Evolutionary conservation across 176 grass and related monocot species (phyloP).

Genomic region (Zea mays): DNA sequence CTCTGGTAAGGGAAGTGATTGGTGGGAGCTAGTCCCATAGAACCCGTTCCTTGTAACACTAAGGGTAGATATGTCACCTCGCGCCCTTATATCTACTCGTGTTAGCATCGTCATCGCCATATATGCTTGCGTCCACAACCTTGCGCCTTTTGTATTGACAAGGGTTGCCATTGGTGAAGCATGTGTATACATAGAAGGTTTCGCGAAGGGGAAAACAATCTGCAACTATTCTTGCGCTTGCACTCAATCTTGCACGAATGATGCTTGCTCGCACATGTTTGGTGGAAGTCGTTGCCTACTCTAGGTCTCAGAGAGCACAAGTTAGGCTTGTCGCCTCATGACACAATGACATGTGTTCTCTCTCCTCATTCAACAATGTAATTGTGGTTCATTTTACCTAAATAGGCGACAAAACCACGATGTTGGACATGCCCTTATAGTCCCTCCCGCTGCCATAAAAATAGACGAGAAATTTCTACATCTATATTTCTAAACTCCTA

Average conservation of each 20-base stretch:
- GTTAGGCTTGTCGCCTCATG: background rate
- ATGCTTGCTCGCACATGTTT: background rate
- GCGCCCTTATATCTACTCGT: background rate
- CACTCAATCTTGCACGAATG: background rate
- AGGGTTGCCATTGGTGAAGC: background rate
- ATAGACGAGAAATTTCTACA: background rate
- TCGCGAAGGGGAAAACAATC: background rate
- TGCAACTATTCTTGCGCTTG: background rate
- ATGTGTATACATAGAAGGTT: background rate
- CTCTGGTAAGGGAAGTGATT: too few species aligned
- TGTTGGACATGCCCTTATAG: background rate
- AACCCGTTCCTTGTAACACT: background rate
- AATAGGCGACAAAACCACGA: background rate
- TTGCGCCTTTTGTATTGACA: background rate
- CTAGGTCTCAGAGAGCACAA: too few species aligned
- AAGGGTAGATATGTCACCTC: background rate
- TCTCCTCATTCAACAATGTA: background rate
- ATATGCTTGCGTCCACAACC: background rate
- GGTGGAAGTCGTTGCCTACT: background rate
- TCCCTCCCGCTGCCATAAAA: background rate
- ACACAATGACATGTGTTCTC: background rate
- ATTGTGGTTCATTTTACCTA: background rate
- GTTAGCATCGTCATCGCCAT: background rate
- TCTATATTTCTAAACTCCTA: background rate
- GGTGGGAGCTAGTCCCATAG: too few species aligned